Evolutionary conservation across 2,329 filamentous ascomycete genomes (phyloP), one percentile per base, ranked within the genome.

Genomic region (Alternaria triticina): DNA sequence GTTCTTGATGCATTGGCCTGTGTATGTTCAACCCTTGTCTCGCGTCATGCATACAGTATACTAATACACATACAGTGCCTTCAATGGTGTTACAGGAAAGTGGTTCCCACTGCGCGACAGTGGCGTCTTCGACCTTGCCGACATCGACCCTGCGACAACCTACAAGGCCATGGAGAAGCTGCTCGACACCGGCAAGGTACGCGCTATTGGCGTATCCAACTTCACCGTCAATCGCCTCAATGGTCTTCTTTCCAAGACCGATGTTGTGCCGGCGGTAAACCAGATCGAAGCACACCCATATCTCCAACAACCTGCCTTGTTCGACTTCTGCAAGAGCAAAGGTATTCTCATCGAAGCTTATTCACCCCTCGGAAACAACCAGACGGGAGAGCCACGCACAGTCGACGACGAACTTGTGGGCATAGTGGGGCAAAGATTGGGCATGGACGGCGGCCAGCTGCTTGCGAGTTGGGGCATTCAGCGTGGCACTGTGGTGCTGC

Each of bases 191-290:
- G 89, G 89, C 79, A 91, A 92, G 81, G 90, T 90, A 44, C 86
- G 85, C 79, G 92, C 91, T 82, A 93, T 94, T 76, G 92, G 92
- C 70, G 90, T 95, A 59, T 93, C 90, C 77, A 96, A 95, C 85
- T 95, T 95, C 79, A 90, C 86, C 64, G 91, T 93, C 75, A 87
- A 83, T 78, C 91, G 94, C 79, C 82, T 95, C 22, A 90, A 93
- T 83, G 90, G 87, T 75, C 84, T 83, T 60, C 82, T 95, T 61
- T 88, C 85, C 69, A 86, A 90, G 71, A 85, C 87, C 13, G 85
- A 82, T 64, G 86, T 84, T 80, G 88, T 88, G 80, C 85, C 84
- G 4, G 89, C 90, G 15, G 91, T 92, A 69, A 93, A 94, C 85
- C 91, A 95, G 81, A 86, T 92, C 76, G 91, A 94, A 82, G 85